A percentile compares a stretch with the other conserved stretches of the same genome.
Evolutionary conservation across 768 basidiomycete genomes (phyloP).

Genomic region (Leccinum fibrillosum): DNA sequence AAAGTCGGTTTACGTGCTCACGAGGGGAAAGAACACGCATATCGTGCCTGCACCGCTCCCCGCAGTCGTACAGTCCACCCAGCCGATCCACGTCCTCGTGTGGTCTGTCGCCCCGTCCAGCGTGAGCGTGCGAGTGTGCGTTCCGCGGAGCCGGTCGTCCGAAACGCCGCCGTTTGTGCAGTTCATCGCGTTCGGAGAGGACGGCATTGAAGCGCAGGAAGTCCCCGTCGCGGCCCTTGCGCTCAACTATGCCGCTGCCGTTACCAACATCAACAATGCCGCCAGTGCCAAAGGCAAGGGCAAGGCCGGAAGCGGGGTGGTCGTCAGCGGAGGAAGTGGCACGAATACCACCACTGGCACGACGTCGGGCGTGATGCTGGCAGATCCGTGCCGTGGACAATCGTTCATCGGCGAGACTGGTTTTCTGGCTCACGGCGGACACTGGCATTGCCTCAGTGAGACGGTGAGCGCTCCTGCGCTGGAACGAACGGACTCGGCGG

Average conservation of each 20-base stretch:
- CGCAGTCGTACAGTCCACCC: slow-evolving; percentile 38
- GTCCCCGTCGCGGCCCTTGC: slow-evolving; percentile 48
- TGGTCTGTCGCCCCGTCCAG: slow-evolving; percentile 61
- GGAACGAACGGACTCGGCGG: slow-evolving; percentile 42
- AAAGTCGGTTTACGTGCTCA: slow-evolving; percentile 58
- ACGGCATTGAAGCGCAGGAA: slow-evolving; percentile 76
- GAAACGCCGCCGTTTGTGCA: slow-evolving; percentile 52
- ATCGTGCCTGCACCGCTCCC: slow-evolving; percentile 68
- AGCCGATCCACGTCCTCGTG: slow-evolving; percentile 51
- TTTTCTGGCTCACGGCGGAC: slow-evolving; percentile 43
- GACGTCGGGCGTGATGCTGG: slow-evolving; percentile 31
- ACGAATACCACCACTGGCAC: neutral
- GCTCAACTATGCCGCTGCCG: slow-evolving; percentile 1
- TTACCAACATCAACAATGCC: neutral
- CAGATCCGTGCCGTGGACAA: slow-evolving; percentile 50
- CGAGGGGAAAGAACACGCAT: slow-evolving; percentile 66
- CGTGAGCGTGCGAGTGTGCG: slow-evolving; percentile 51
- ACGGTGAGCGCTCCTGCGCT: slow-evolving; percentile 29
- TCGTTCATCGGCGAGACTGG: slow-evolving; percentile 63
- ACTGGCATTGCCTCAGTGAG: slow-evolving; percentile 39
- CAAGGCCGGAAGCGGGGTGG: slow-evolving; percentile 27
- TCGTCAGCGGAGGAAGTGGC: too few species aligned
- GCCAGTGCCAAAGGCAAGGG: slow-evolving; percentile 38
- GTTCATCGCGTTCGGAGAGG: slow-evolving; percentile 63
- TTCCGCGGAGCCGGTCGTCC: slow-evolving; percentile 16